A percentile compares a stretch with the other conserved stretches of the same genome.
Evolutionary conservation across 805 yeast species (phyloP).

Genomic region (Lipomyces kockii): DNA sequence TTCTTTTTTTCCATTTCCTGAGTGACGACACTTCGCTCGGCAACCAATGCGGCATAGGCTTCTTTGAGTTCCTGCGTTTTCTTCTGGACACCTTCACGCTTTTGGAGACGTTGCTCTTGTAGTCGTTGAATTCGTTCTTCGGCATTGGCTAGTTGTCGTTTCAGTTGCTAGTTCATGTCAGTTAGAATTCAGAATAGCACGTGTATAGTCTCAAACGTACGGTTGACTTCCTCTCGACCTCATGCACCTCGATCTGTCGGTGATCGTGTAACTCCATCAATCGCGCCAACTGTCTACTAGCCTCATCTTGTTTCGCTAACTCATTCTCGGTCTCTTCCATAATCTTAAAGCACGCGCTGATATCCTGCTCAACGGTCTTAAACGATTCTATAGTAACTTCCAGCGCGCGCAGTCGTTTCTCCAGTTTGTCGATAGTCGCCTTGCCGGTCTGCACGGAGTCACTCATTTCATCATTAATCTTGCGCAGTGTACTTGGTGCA

Average conservation of each 20-base stretch:
- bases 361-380: conserved; percentile 55
- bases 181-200: not conserved
- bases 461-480: conserved; percentile 59
- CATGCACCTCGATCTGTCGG: conserved; percentile 48
- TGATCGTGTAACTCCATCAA: conserved; percentile 52
- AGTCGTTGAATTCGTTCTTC: conserved; percentile 55
- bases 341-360: conserved; percentile 50
- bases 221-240: conserved; percentile 48
- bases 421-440: conserved; percentile 49
- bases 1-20: conserved; percentile 56
- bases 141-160: conserved; percentile 55
- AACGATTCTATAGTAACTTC: conserved; percentile 63
- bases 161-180: conserved; percentile 49
- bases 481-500: conserved; percentile 59
- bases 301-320: conserved; percentile 50
- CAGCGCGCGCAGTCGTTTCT: conserved; percentile 56
- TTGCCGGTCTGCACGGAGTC: conserved; percentile 52
- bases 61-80: conserved; percentile 52
- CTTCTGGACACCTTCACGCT: conserved; percentile 50
- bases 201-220: conserved; percentile 5
- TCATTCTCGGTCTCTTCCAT: conserved; percentile 58
- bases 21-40: conserved; percentile 55
- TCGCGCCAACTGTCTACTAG: conserved; percentile 48
- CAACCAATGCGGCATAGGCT: conserved; percentile 55
- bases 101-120: conserved; percentile 52